phyloP scores from a whole-genome alignment of 306 rosid species.

The Cicer judaicum region DNA sequence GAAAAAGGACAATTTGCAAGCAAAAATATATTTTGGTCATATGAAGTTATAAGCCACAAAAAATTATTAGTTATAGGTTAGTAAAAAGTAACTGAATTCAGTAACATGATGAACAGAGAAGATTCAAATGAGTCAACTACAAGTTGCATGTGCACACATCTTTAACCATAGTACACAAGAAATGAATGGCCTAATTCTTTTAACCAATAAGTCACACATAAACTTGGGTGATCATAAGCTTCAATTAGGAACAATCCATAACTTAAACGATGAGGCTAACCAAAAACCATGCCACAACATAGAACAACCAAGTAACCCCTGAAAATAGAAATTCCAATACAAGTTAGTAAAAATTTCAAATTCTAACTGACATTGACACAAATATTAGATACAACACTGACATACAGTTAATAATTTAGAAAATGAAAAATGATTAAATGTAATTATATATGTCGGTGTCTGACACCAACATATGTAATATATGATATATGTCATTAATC shows the following conservation, averaged over 20 bases:
- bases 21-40: no score
- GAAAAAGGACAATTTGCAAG: no score
- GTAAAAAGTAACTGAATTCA: slow-evolving; percentile 21
- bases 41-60: no score
- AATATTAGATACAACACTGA: neutral
- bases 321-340: slow-evolving; percentile 41
- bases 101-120: slow-evolving; percentile 26
- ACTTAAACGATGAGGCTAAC: slow-evolving; percentile 42
- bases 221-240: neutral
- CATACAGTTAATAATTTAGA: neutral
- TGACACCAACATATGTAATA: neutral
- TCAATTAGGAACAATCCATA: slow-evolving; percentile 33
- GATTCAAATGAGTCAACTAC: slow-evolving; percentile 27
- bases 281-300: slow-evolving; percentile 48
- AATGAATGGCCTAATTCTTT: slow-evolving; percentile 36
- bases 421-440: neutral
- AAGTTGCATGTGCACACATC: slow-evolving; percentile 42
- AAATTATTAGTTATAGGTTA: no score
- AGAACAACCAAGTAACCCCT: slow-evolving; percentile 57
- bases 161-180: slow-evolving; percentile 6
- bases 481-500: no score
- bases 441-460: neutral
- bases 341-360: slow-evolving; percentile 6
- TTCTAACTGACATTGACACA: neutral
- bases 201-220: slow-evolving; percentile 27